These are phyloP conservation scores for Penicillium sp. DNA, from an alignment of 2,329 filamentous ascomycete genomes.

Conservation along the genomic window DNA sequence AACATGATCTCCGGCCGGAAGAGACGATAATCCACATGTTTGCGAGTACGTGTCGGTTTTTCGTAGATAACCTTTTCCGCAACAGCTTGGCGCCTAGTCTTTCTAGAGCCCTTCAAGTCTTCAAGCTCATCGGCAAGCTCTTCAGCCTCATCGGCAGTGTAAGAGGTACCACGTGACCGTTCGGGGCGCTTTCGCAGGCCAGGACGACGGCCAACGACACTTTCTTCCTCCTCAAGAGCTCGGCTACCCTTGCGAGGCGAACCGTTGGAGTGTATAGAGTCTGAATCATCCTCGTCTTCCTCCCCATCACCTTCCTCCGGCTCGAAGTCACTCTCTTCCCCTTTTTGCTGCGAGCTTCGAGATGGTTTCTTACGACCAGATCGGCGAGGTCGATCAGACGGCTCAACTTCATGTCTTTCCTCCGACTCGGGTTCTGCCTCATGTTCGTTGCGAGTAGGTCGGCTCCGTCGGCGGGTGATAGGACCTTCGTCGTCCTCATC, in stretches of 20 bases:
- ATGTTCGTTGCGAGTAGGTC: conserved; percentile 25
- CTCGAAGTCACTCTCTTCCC: conserved; percentile 64
- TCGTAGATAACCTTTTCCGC: conserved; percentile 39
- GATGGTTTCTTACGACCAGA: conserved; percentile 41
- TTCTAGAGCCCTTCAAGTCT: conserved; percentile 50
- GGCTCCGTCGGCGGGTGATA: conserved; percentile 46
- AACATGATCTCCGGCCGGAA: conserved; percentile 69
- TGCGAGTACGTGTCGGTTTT: conserved; percentile 55
- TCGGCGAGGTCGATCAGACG: conserved; percentile 34
- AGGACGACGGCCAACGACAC: conserved; percentile 51
- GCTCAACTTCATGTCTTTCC: neutral
- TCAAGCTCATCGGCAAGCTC: conserved; percentile 60
- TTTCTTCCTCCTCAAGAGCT: conserved; percentile 46
- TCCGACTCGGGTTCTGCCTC: conserved; percentile 31
- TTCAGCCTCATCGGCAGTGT: conserved; percentile 55
- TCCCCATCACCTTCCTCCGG: conserved; percentile 59
- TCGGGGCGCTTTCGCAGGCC: conserved; percentile 51
- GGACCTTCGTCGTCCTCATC: conserved; percentile 59
- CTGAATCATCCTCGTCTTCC: conserved; percentile 50
- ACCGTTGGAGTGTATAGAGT: conserved; percentile 48
- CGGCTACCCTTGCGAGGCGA: conserved; percentile 43
- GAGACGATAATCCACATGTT: conserved; percentile 82
- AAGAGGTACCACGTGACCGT: conserved; percentile 44
- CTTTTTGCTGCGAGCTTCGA: conserved; percentile 46
- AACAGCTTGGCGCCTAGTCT: conserved; percentile 38